A percentile compares a stretch with the other conserved stretches of the same genome.
Conservation (phyloP, 306 rosid species). For the Citrullus colocynthis region DNA sequence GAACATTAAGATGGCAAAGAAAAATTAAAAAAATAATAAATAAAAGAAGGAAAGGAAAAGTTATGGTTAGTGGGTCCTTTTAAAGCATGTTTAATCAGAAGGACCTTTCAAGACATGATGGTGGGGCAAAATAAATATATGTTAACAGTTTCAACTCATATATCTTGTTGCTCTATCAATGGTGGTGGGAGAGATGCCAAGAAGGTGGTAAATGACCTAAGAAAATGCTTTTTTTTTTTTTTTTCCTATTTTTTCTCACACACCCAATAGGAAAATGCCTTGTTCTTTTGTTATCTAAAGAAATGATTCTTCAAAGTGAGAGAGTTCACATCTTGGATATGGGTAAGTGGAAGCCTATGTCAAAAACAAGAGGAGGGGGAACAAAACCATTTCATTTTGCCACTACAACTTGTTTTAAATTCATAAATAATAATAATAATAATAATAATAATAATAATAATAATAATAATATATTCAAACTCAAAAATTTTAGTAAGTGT, state of each 20-base stretch:
- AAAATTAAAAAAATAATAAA: background rate
- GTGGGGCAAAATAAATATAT: background rate
- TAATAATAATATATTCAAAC: no score
- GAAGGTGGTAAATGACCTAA: slow-evolving; percentile 1
- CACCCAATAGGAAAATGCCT: background rate
- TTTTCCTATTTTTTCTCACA: background rate
- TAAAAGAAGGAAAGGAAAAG: no score
- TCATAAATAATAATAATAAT: background rate
- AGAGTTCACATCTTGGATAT: background rate
- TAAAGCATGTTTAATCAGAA: slow-evolving; percentile 4
- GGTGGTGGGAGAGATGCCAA: slow-evolving; percentile 6
- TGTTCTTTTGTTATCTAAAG: background rate
- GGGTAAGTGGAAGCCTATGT: background rate
- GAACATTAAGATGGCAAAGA: background rate
- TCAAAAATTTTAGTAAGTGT: no score
- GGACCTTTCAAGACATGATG: background rate
- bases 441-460: no score
- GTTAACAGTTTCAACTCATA: background rate
- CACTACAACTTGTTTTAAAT: background rate
- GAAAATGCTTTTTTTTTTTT: background rate
- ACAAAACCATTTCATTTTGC: background rate
- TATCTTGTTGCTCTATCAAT: background rate
- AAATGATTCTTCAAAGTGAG: background rate
- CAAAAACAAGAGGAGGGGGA: background rate
- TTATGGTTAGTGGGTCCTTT: background rate